These are phyloP conservation scores for Rhodotorula diobovata DNA, from an alignment of 768 basidiomycete genomes.

Conservation along the genomic window DNA sequence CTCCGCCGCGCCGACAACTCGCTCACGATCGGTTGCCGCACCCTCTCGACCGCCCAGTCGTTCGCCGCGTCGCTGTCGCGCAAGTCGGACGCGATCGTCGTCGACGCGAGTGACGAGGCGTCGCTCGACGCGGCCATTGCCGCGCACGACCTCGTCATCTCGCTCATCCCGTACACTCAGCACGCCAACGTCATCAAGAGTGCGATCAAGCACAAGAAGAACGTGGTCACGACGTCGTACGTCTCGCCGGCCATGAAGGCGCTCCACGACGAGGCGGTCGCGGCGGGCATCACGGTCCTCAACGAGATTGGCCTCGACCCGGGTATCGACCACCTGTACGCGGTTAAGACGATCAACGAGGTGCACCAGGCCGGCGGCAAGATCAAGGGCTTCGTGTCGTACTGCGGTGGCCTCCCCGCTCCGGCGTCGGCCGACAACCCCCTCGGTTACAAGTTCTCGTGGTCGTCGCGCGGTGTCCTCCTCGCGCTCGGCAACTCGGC, in stretches of 20 bases:
- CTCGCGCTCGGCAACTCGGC: constrained; percentile 89
- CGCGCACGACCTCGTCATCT: constrained; percentile 86
- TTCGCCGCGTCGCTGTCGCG: constrained; percentile 65
- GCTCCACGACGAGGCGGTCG: constrained; percentile 71
- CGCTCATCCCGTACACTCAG: constrained; percentile 89
- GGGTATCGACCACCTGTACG: constrained; percentile 80
- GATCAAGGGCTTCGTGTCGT: constrained; percentile 86
- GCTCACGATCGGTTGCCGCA: constrained; percentile 87
- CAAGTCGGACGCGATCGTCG: constrained; percentile 62
- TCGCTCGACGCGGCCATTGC: constrained; percentile 77
- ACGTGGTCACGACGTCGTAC: constrained; percentile 95
- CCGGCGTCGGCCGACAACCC: constrained; percentile 88
- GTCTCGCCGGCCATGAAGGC: constrained; percentile 85
- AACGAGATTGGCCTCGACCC: constrained; percentile 98
- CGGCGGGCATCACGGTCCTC: constrained; percentile 86
- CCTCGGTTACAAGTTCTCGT: constrained; percentile 98
- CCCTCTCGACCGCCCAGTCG: constrained; percentile 66
- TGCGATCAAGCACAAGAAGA: constrained; percentile 78
- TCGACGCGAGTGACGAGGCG: constrained; percentile 67
- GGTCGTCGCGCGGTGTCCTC: constrained; percentile 93
- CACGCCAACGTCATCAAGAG: constrained; percentile 87
- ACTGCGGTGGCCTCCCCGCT: constrained; percentile 93
- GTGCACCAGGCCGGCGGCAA: constrained; percentile 93
- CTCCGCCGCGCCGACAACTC: constrained; percentile 71
- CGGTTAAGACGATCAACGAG: constrained; percentile 87